Base-by-base conservation (phyloP, 371 early-diverging fungal species). In the Mycotypha africana region DNA sequence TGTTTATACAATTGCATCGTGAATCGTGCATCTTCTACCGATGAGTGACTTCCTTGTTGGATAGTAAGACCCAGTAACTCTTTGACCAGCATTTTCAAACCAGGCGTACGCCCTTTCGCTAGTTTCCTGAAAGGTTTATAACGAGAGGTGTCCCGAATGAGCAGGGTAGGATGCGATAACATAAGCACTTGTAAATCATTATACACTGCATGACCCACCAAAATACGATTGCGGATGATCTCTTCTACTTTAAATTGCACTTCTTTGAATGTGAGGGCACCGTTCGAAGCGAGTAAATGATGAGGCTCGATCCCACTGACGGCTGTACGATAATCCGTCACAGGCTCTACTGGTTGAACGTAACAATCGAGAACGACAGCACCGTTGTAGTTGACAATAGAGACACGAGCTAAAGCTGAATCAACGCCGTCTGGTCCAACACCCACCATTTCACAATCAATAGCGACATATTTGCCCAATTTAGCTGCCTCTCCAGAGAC, bases 391-490 rank as follows among this genome's bases (percentile, higher is more conserved):
- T 98, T 97, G 49, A 97, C 96, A 8, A 98, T 60, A 37, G 84
- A 81, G 15, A 97, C 93, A 21, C 98, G 81, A 1, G 96, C 98
- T 40, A 98, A 61, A 12, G 81, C 88, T 4, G 93, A 91, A 24
- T 81, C 64, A 10, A 32, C 49, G 2, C 95, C 98, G 23, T 81
- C 83, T 12, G 78, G 74, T 1, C 96, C 97, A n/a, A 89, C 89
- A 24, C 97, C 97, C 37, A 98, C 97, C 97, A 96, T 97, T 65
- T 97, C 98, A 67, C 98, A 98, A 81, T 98, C 98, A 20, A 98
- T 88, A 8, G 92, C 97, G 2, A 98, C 62, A 55, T 75, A 93
- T 55, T 88, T 88, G 30, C 91, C 92, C n/a, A 76, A 51, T 48
- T 76, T 81, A 38, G 35, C 33, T 21, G 26, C 15, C 17, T 68